These are phyloP conservation scores for Stachybotrys chartarum DNA, from an alignment of 2,329 filamentous ascomycete species.

Conservation along the genomic window DNA sequence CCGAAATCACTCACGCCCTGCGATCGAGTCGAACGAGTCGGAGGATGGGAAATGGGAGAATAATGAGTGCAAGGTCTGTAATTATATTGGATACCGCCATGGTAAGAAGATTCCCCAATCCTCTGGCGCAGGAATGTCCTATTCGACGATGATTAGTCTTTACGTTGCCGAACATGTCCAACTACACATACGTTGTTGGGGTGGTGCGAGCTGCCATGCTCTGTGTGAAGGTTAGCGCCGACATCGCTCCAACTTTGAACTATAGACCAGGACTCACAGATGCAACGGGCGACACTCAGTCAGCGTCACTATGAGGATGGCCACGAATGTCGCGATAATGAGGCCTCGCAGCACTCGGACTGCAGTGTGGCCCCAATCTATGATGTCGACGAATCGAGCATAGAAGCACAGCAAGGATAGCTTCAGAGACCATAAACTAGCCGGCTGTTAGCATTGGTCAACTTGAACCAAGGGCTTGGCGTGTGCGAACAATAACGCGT, in stretches of 20 bases:
- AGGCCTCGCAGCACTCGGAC: conserved; percentile 15
- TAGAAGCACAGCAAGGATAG: conserved; percentile 20
- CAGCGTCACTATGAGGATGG: conserved; percentile 17
- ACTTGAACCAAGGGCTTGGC: background rate
- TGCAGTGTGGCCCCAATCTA: conserved; percentile 13
- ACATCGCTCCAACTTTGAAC: background rate
- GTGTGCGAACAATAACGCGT: conserved; percentile 18
- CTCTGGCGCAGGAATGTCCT: conserved; percentile 13
- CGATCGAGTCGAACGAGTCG: conserved; percentile 12
- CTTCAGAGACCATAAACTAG: conserved; percentile 21
- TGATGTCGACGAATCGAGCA: conserved; percentile 18
- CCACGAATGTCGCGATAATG: conserved; percentile 17
- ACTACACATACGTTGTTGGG: background rate
- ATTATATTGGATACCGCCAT: conserved; percentile 22
- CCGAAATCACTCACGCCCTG: conserved; percentile 6
- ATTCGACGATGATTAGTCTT: background rate
- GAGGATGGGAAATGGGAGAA: conserved; percentile 21
- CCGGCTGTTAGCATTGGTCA: background rate
- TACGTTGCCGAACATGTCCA: background rate
- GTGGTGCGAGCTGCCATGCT: conserved; percentile 8
- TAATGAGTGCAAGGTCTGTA: conserved; percentile 19
- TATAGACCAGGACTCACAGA: conserved; percentile 6
- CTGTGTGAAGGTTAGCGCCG: conserved; percentile 2
- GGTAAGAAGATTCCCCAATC: conserved; percentile 16
- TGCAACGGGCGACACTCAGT: conserved; percentile 18